Evolutionary conservation across 192 early-diverging fungal genomes (phyloP).

Genomic region (Chytriomyces sp.): DNA sequence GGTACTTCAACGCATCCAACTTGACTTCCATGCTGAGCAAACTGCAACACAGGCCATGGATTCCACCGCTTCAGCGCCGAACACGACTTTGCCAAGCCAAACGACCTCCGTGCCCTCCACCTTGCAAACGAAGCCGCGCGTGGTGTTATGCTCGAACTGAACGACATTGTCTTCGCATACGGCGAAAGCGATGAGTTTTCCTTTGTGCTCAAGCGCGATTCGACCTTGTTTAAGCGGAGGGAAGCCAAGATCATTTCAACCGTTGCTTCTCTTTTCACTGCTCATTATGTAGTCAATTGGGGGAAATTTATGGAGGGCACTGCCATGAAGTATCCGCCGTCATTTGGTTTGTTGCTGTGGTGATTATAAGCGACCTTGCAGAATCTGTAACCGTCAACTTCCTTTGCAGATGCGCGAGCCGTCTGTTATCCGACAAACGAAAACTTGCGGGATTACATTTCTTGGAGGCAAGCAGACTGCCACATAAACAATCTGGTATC

Average conservation of each 20-base stretch:
- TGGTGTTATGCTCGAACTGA: slow-evolving; percentile 77
- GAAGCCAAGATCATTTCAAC: slow-evolving; percentile 82
- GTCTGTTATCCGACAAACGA: slow-evolving; percentile 84
- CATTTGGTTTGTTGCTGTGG: slow-evolving; percentile 56
- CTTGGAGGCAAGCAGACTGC: slow-evolving; percentile 95
- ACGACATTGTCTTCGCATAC: slow-evolving; percentile 62
- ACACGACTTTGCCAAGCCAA: slow-evolving; percentile 59
- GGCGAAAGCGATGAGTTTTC: slow-evolving; percentile 95
- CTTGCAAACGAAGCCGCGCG: slow-evolving; percentile 77
- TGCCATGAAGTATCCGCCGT: slow-evolving; percentile 77
- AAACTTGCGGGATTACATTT: slow-evolving; percentile 89
- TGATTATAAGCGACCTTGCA: neutral
- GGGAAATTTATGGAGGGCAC: slow-evolving; percentile 68
- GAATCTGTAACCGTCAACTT: neutral
- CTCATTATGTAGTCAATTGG: slow-evolving; percentile 88
- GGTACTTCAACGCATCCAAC: slow-evolving; percentile 11
- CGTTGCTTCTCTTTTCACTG: slow-evolving; percentile 84
- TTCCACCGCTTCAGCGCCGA: slow-evolving; percentile 93
- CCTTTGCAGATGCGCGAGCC: slow-evolving; percentile 71
- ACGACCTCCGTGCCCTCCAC: slow-evolving; percentile 84
- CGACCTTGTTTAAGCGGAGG: slow-evolving; percentile 74
- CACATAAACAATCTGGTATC: slow-evolving; percentile 53
- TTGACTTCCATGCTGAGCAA: neutral
- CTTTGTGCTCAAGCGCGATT: slow-evolving; percentile 72
- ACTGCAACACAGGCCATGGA: slow-evolving; percentile 64